Conservation (phyloP, 192 early-diverging fungal species). For the Rhizophagus clarus region DNA sequence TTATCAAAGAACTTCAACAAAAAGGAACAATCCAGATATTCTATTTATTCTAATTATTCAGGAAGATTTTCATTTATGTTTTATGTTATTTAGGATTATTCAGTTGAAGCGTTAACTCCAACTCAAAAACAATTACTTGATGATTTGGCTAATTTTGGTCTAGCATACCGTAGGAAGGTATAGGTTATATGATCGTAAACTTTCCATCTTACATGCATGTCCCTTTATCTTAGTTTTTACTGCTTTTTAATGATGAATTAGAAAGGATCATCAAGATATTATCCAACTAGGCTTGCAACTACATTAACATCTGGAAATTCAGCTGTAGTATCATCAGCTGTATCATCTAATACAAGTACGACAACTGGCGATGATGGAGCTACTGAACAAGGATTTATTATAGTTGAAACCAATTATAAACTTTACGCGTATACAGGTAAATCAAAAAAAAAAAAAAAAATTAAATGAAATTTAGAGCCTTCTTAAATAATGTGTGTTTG, state of each 20-base stretch:
- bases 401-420: conserved; percentile 94
- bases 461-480: not conserved
- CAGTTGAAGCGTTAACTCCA: conserved; percentile 77
- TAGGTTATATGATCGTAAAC: not conserved
- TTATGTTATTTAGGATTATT: conserved; percentile 66
- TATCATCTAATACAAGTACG: conserved; percentile 26
- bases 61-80: not conserved
- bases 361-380: conserved; percentile 44
- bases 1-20: too few species aligned
- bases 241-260: conserved; percentile 25
- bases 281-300: conserved; percentile 90
- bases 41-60: too few species aligned
- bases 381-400: conserved; percentile 76
- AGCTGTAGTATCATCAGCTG: conserved; percentile 43
- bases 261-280: conserved; percentile 71
- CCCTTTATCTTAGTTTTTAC: not conserved
- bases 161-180: conserved; percentile 86
- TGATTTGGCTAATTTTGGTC: conserved; percentile 87
- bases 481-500: not conserved
- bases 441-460: too few species aligned
- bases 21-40: too few species aligned
- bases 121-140: conserved; percentile 84
- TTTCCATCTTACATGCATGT: not conserved
- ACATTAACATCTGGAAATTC: conserved; percentile 82
- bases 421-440: conserved; percentile 92